Evolutionary conservation across 352 stramenopile genomes (phyloP).

Genomic region (Stramenopiles sp.): DNA sequence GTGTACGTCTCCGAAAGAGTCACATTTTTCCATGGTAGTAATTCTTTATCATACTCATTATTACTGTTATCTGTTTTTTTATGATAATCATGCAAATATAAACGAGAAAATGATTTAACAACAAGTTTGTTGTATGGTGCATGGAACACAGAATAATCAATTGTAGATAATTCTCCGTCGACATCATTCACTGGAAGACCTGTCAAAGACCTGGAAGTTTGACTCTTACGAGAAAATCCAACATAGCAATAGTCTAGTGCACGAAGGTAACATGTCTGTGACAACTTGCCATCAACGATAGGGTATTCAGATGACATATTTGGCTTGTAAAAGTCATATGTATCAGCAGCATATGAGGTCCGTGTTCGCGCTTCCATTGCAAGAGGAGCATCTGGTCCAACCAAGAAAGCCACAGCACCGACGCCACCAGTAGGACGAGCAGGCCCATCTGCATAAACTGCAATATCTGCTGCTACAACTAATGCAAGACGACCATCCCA

Average conservation of each 20-base stretch:
- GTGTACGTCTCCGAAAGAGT: constrained; percentile 8
- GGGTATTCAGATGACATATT: constrained; percentile 60
- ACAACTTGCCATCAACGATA: constrained; percentile 60
- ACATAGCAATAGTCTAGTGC: constrained; percentile 71
- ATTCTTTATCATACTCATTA: background rate
- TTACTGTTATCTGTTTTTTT: background rate
- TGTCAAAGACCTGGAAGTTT: no score
- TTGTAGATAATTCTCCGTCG: constrained; percentile 18
- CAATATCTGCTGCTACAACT: constrained; percentile 76
- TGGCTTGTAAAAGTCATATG: constrained; percentile 96
- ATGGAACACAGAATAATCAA: constrained; percentile 81
- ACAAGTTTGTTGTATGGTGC: constrained; percentile 95
- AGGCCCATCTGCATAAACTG: constrained; percentile 57
- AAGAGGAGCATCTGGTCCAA: constrained; percentile 70
- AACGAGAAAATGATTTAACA: constrained; percentile 61
- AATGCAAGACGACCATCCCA: constrained; percentile 62
- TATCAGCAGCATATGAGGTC: constrained; percentile 48
- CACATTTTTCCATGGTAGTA: background rate
- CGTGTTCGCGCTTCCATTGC: constrained; percentile 39
- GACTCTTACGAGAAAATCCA: constrained; percentile 47
- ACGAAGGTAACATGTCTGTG: constrained; percentile 66
- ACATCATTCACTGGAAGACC: constrained; percentile 21
- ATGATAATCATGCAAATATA: constrained; percentile 33
- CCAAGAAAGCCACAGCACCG: constrained; percentile 65
- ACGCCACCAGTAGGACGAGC: constrained; percentile 52